Evolutionary conservation across 2,329 filamentous ascomycete species (phyloP).

Genomic region (Talaromyces albobiverticillius): DNA sequence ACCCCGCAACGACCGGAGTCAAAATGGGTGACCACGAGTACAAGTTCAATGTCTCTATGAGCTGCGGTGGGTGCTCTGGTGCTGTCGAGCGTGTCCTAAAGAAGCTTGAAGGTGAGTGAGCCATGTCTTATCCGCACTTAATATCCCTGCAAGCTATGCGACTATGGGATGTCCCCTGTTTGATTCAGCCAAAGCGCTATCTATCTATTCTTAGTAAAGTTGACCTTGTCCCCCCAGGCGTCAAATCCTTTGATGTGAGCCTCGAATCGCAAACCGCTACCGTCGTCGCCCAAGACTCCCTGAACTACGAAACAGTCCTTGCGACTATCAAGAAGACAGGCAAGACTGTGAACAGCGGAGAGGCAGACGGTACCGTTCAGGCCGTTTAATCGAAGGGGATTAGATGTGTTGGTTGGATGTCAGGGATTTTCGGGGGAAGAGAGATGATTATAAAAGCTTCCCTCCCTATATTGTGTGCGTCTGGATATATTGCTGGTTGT

Average conservation of each 20-base stretch:
- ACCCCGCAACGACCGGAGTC: neutral
- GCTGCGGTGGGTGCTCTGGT: slow-evolving; percentile 92
- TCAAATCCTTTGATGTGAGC: slow-evolving; percentile 82
- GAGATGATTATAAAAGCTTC: too few species aligned
- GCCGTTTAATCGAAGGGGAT: slow-evolving; percentile 26
- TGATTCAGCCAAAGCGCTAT: too few species aligned
- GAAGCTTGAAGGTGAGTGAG: slow-evolving; percentile 75
- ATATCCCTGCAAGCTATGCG: neutral
- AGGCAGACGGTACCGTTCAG: slow-evolving; percentile 42
- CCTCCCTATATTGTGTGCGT: too few species aligned
- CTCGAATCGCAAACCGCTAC: slow-evolving; percentile 82
- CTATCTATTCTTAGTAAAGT: neutral
- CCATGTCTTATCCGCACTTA: too few species aligned
- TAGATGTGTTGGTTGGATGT: neutral
- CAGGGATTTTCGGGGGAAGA: too few species aligned
- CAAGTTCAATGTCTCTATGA: slow-evolving; percentile 94
- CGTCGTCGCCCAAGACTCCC: slow-evolving; percentile 65
- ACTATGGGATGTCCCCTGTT: too few species aligned
- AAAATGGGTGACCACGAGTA: slow-evolving; percentile 80
- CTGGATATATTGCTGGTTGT: neutral
- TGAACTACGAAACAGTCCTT: slow-evolving; percentile 78
- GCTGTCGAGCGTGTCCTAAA: slow-evolving; percentile 88
- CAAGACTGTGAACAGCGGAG: slow-evolving; percentile 75
- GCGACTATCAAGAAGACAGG: slow-evolving; percentile 92
- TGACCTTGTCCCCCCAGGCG: slow-evolving; percentile 54